Percentiles rank a stretch among this genome's conserved stretches.
These are phyloP conservation scores for Xylaria sp. DNA, from an alignment of 2,329 filamentous ascomycete species.

Conservation along the genomic window DNA sequence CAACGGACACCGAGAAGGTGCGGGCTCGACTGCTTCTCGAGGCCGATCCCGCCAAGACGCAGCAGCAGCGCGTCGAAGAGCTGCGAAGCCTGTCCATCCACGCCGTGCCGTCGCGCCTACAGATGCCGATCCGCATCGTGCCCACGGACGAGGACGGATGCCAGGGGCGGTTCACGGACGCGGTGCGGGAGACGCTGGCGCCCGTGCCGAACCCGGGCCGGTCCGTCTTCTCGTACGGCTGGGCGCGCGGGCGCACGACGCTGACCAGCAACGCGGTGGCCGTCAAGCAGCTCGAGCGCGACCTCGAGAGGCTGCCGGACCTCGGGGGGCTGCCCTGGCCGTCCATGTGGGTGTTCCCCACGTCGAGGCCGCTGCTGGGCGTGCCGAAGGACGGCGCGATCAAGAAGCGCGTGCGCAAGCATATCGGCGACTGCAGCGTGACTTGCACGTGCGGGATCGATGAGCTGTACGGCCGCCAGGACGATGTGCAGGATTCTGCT, in stretches of 20 bases:
- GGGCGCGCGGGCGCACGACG: constrained; percentile 65
- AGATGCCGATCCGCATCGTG: constrained; percentile 62
- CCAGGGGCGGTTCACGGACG: constrained; percentile 22
- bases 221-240: constrained; percentile 74
- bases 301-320: constrained; percentile 30
- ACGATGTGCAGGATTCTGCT: constrained; percentile 25
- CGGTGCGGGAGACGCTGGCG: constrained; percentile 44
- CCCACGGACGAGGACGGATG: constrained; percentile 46
- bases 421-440: constrained; percentile 36
- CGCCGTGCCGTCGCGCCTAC: constrained; percentile 40
- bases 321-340: constrained; percentile 33
- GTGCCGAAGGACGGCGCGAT: constrained; percentile 26
- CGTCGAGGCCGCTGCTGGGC: constrained; percentile 36
- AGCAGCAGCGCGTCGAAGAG: constrained; percentile 30
- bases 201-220: constrained; percentile 52
- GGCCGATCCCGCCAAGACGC: constrained; percentile 26
- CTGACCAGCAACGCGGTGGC: constrained; percentile 72
- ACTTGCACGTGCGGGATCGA: constrained; percentile 34
- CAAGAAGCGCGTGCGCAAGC: constrained; percentile 29
- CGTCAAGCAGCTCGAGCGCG: constrained; percentile 63
- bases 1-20: constrained; percentile 60
- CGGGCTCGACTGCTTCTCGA: constrained; percentile 62
- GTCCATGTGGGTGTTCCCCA: constrained; percentile 36
- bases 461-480: constrained; percentile 26
- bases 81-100: constrained; percentile 44